Percentiles rank a stretch among this genome's conserved stretches.
Evolutionary conservation across 2,329 filamentous ascomycete genomes (phyloP).

Genomic region (Ceratocystis ficicola): DNA sequence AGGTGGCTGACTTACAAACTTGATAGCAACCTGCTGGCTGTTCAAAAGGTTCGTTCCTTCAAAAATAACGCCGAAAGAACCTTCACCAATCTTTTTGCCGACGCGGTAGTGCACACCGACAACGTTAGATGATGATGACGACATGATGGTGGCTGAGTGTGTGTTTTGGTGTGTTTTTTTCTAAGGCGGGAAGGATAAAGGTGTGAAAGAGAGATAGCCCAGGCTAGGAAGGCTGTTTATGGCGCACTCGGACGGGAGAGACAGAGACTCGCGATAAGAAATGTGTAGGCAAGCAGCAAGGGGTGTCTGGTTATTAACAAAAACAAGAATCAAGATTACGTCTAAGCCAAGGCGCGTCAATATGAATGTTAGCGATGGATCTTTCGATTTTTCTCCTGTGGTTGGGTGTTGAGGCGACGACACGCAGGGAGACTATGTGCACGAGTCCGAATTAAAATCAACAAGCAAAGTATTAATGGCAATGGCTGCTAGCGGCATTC

Average conservation of each 20-base stretch:
- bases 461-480: background rate
- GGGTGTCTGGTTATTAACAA: background rate
- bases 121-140: slow-evolving; percentile 85
- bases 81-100: slow-evolving; percentile 98
- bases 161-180: background rate
- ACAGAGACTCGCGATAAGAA: background rate
- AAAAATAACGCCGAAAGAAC: slow-evolving; percentile 96
- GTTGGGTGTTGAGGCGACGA: background rate
- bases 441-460: background rate
- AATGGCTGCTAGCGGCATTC: slow-evolving; percentile 10
- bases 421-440: background rate
- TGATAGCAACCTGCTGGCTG: slow-evolving; percentile 98
- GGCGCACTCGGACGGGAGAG: background rate
- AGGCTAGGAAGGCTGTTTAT: background rate
- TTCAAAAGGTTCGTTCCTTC: slow-evolving; percentile 97
- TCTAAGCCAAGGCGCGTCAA: background rate
- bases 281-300: background rate
- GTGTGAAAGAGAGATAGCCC: background rate
- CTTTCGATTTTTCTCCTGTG: background rate
- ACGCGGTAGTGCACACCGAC: slow-evolving; percentile 98
- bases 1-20: slow-evolving; percentile 58
- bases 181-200: background rate
- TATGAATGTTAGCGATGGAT: no score
- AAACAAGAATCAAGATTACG: no score
- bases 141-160: slow-evolving; percentile 44